Evolutionary conservation across 768 basidiomycete genomes (phyloP), one percentile per base, ranked within the genome.

Genomic region (Tulasnella sp.): DNA sequence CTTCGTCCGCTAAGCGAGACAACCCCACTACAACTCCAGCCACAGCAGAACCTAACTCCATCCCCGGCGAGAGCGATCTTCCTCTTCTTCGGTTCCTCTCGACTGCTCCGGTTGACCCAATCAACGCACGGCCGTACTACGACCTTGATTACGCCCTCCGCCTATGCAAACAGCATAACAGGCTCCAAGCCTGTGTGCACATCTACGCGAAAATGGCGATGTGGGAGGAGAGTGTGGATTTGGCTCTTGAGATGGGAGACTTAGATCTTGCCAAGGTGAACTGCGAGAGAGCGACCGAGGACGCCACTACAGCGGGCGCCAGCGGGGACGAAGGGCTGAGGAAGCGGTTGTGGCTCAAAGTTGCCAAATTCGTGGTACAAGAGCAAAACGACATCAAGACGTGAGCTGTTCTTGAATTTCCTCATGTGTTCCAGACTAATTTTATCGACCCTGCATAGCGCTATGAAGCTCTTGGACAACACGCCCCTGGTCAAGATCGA

Each of bases 201-300:
- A 96, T 99, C 70, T 99, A 99, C 83, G 92, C 94, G 9, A 94
- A 97, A 84, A 96, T 99, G 95, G 96, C 94, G 3, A 85, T 98
- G 58, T 98, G 92, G 86, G 97, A 99, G 85, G 94, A 93, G 79
- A 94, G 93, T 77, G 97, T 99, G 49, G 96, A 99, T 82, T 86
- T 99, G 67, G 97, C 97, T 0, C 84, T 99, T 71, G 90, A 93
- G 82, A 95, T 95, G 81, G 97, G 96, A 7, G 97, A 99, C 81
- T 82, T 99, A 75, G 97, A 99, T 78, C 85, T 99, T 34, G 97
- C 97, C 9, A 97, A 94, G 84, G 88, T 91, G 79, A 96, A 97
- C 79, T 97, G 97, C 3, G 94, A 99, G 81, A 91, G 91, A 87
- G 95, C 94, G 9, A 94, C 93, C 79, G 81, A 80, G 11, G 75